These are phyloP conservation scores for Mortierella sp. DNA, from an alignment of 371 early-diverging fungal genomes.

Conservation along the genomic window DNA sequence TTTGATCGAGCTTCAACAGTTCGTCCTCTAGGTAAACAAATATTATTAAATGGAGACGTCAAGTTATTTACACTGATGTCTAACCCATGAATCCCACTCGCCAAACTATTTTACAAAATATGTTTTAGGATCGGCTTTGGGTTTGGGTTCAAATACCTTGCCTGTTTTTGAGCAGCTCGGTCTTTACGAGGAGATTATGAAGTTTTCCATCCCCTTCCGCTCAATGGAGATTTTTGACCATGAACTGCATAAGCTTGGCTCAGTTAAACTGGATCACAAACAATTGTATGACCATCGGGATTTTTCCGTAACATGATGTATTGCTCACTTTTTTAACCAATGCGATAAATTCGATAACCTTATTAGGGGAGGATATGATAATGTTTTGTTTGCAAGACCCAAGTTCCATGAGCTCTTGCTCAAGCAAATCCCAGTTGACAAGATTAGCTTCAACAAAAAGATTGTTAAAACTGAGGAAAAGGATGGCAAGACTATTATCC, in stretches of 20 bases:
- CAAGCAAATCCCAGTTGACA: constrained; percentile 17
- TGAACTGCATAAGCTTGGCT: neutral
- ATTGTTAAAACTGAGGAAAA: constrained; percentile 11
- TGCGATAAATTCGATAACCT: neutral
- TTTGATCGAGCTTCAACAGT: neutral
- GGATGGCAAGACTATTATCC: constrained; percentile 10
- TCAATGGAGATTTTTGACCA: neutral
- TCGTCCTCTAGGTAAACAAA: neutral
- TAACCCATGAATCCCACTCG: neutral
- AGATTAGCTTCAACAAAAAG: constrained; percentile 12
- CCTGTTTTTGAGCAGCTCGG: constrained; percentile 14
- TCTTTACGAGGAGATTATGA: constrained; percentile 1
- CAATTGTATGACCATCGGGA: neutral
- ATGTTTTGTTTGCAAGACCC: constrained; percentile 2
- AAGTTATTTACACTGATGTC: neutral
- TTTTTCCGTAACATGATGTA: neutral
- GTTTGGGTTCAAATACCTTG: constrained; percentile 7
- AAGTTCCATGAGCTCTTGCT: constrained; percentile 16
- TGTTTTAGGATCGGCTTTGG: constrained; percentile 1
- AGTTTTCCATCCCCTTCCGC: neutral
- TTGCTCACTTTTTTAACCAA: neutral
- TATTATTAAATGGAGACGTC: neutral
- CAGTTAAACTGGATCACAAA: constrained; percentile 1
- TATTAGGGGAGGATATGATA: neutral
- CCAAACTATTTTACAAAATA: neutral